A percentile compares a stretch with the other conserved stretches of the same genome.
Evolutionary conservation across 225 moss, liverwort and hornwort genomes (phyloP).

Genomic region (Thuidium tamariscinum): DNA sequence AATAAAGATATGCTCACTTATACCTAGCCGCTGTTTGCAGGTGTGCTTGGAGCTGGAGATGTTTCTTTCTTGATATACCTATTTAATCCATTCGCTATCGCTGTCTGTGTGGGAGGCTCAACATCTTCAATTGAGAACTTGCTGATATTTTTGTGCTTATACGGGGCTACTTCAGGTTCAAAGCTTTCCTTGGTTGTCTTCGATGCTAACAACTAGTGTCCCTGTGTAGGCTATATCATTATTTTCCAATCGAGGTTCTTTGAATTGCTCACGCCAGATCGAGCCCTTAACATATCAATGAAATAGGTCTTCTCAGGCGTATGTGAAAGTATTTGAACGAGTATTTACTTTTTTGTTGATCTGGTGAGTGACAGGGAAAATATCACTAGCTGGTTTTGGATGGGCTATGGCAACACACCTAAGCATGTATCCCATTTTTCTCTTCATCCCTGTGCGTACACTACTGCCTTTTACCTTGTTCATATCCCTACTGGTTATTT

Average conservation of each 20-base stretch:
- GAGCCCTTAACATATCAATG: not conserved
- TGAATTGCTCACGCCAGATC: not conserved
- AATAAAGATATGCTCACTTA: not conserved
- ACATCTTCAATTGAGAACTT: conserved; percentile 78
- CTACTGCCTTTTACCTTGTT: not conserved
- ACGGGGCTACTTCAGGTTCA: conserved; percentile 77
- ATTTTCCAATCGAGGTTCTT: not conserved
- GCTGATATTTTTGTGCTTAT: conserved; percentile 46
- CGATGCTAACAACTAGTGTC: not conserved
- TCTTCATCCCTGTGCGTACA: conserved; percentile 71
- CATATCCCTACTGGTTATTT: not conserved
- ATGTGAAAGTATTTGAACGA: not conserved
- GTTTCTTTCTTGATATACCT: conserved; percentile 61
- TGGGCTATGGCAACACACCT: conserved; percentile 95
- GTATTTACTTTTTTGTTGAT: not conserved
- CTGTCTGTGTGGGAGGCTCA: conserved; percentile 86
- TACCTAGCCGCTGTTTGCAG: not conserved
- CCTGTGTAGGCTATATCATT: not conserved
- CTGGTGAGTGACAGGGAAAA: conserved; percentile 42
- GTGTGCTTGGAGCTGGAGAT: conserved; percentile 41
- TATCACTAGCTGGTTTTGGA: conserved; percentile 81
- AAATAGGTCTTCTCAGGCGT: not conserved
- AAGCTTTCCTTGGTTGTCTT: not conserved
- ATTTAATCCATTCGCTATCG: conserved; percentile 85
- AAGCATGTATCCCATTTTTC: conserved; percentile 87